Evolutionary conservation across 23 red algal genomes (phyloP).

Genomic region (Gracilaria vermiculophylla): DNA sequence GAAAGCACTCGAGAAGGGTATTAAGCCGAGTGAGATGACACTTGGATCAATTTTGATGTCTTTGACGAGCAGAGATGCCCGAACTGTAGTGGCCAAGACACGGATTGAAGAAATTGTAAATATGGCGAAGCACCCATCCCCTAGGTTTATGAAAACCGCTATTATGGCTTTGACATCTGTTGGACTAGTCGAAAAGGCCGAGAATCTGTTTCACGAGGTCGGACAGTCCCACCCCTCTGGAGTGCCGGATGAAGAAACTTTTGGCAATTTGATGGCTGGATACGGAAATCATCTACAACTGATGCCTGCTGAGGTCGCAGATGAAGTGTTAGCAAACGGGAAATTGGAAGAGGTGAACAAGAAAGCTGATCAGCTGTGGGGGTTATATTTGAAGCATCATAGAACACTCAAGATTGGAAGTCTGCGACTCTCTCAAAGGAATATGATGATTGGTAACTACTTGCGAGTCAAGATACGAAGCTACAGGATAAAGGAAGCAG

Average conservation of each 20-base stretch:
- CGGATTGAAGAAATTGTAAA: constrained; percentile 41
- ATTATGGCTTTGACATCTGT: constrained; percentile 28
- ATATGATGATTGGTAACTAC: constrained; percentile 24
- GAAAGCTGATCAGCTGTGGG: constrained; percentile 36
- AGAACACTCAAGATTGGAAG: background rate
- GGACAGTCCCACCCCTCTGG: background rate
- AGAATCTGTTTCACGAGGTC: constrained; percentile 26
- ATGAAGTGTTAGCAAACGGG: background rate
- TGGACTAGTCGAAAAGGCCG: constrained; percentile 12
- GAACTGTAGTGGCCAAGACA: background rate
- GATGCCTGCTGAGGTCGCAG: background rate
- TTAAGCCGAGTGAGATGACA: constrained; percentile 43
- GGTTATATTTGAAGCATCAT: constrained; percentile 28
- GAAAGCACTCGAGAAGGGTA: constrained; percentile 37
- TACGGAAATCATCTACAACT: constrained; percentile 43
- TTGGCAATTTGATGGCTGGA: constrained; percentile 37
- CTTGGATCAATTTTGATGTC: constrained; percentile 36
- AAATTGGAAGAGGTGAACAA: constrained; percentile 20
- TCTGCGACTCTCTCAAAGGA: background rate
- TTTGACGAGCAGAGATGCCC: background rate
- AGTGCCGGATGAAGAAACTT: background rate
- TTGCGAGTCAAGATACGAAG: constrained; percentile 39
- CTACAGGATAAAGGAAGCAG: constrained; percentile 33
- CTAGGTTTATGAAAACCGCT: constrained; percentile 33
- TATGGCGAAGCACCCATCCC: constrained; percentile 44